Conservation (phyloP, 257 asterid genomes). For the Ocimum tenuiflorum region DNA sequence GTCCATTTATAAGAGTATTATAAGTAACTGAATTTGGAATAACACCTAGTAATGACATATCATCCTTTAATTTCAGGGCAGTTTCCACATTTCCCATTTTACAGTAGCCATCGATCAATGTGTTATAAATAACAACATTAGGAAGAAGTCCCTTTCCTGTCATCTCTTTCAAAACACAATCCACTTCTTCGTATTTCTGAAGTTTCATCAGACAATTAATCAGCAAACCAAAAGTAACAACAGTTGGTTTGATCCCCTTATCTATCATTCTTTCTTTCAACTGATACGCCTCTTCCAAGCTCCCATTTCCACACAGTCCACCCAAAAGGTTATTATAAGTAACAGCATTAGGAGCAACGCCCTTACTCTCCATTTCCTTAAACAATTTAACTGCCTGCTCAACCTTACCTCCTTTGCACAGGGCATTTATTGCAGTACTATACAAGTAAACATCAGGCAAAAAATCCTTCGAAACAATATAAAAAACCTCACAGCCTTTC, state of each 20-base stretch:
- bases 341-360: constrained; percentile 61
- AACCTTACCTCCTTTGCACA: constrained; percentile 56
- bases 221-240: constrained; percentile 57
- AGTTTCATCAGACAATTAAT: constrained; percentile 61
- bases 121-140: constrained; percentile 57
- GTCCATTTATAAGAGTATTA: constrained; percentile 52
- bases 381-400: constrained; percentile 54
- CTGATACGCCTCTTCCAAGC: constrained; percentile 50
- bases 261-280: constrained; percentile 58
- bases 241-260: constrained; percentile 54
- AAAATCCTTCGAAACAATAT: constrained; percentile 29
- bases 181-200: constrained; percentile 53
- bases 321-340: constrained; percentile 67
- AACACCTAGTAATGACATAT: constrained; percentile 46
- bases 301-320: constrained; percentile 55
- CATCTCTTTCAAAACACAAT: constrained; percentile 59
- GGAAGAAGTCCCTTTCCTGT: constrained; percentile 46
- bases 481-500: constrained; percentile 58
- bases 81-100: constrained; percentile 45
- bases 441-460: constrained; percentile 66
- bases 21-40: constrained; percentile 54
- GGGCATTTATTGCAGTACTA: constrained; percentile 61
- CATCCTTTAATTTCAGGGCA: constrained; percentile 54
- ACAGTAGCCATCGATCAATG: constrained; percentile 69
- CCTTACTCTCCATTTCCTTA: constrained; percentile 48